Conservation (phyloP, 306 rosid genomes). For the Quercus alba region DNA sequence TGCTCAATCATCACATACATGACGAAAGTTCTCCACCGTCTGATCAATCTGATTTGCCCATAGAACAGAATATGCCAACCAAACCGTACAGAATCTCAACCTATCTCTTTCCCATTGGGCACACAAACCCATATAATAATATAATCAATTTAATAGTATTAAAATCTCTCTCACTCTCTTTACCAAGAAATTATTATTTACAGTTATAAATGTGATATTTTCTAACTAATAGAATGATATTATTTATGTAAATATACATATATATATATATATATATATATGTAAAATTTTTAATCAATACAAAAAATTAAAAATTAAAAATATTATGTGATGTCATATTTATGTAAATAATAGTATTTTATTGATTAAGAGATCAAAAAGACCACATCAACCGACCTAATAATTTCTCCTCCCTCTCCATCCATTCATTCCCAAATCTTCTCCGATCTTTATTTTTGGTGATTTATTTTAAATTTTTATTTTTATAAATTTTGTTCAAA, state of each 20-base stretch:
- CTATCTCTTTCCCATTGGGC: neutral
- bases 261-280: too few relatives aligned
- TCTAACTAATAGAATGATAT: rapidly evolving
- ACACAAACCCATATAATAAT: neutral
- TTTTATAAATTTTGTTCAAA: neutral
- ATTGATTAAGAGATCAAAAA: rapidly evolving
- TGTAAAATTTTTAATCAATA: too few relatives aligned
- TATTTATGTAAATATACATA: too few relatives aligned
- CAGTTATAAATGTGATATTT: too few relatives aligned
- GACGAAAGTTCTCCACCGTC: neutral
- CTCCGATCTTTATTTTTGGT: neutral
- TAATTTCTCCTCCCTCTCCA: neutral
- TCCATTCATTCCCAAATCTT: neutral
- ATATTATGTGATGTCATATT: rapidly evolving
- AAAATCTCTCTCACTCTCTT: neutral
- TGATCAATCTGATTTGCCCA: neutral
- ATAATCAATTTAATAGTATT: too few relatives aligned
- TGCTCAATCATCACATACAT: too few relatives aligned
- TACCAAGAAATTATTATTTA: too few relatives aligned
- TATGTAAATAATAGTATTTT: too few relatives aligned
- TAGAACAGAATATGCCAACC: conserved; percentile 22
- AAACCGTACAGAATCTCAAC: conserved; percentile 10
- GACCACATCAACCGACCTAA: rapidly evolving
- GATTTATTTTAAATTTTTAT: neutral
- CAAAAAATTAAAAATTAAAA: too few relatives aligned